These are phyloP conservation scores for Penicillium rolfsii DNA, from an alignment of 2,329 filamentous ascomycete genomes.

Conservation along the genomic window DNA sequence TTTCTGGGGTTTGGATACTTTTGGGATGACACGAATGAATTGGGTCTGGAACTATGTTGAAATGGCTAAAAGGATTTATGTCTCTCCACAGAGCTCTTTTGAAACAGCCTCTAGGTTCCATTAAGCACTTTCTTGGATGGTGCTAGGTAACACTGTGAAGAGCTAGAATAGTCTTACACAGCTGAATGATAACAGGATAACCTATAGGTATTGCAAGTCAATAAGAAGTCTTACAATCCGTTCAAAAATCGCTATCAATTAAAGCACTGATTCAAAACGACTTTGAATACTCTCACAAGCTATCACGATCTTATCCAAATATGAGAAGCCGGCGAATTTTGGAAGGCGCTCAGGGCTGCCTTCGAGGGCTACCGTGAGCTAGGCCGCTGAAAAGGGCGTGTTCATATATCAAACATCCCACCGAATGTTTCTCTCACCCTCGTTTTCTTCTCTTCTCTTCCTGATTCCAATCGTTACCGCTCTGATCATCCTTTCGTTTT, in stretches of 20 bases:
- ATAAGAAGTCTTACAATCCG: not conserved
- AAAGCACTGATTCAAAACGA: not conserved
- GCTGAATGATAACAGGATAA: not conserved
- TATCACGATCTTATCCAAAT: not conserved
- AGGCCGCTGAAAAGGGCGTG: not conserved
- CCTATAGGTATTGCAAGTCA: not conserved
- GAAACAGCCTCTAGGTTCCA: not conserved
- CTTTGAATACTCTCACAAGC: not conserved
- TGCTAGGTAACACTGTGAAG: not conserved
- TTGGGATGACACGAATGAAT: not conserved
- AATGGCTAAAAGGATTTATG: not conserved
- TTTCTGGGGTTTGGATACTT: not conserved
- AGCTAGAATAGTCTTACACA: slow-evolving; percentile 1
- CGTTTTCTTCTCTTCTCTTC: not conserved
- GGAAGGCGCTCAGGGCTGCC: not conserved
- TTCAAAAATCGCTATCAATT: not conserved
- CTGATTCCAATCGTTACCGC: not conserved
- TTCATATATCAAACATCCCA: not conserved
- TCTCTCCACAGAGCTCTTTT: not conserved
- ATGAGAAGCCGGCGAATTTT: not conserved
- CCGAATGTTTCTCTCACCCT: not conserved
- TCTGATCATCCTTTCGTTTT: not conserved
- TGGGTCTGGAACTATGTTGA: not conserved
- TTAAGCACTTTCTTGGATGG: not conserved
- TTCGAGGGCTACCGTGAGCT: not conserved